Percentiles rank a stretch among this genome's conserved stretches.
Conservation (phyloP, 208 protist species). For the Vickermania spadyakhi region DNA sequence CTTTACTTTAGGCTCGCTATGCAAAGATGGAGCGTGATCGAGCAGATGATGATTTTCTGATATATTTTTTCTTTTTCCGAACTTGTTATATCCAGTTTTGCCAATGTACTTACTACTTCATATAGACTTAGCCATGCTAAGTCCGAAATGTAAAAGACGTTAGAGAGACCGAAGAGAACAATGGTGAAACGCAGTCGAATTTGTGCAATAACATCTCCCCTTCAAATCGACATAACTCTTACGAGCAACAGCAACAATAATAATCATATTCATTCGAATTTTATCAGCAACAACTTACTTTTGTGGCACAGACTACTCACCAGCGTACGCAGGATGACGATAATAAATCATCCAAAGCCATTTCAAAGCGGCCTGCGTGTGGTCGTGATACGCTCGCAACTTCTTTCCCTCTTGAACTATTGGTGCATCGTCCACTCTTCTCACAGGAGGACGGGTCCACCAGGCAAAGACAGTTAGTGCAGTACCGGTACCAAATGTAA, state of each 20-base stretch:
- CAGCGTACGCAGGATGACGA: slow-evolving; percentile 65
- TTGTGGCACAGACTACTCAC: background rate
- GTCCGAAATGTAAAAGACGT: no score
- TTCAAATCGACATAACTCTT: no score
- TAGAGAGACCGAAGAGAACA: no score
- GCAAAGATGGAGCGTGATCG: no score
- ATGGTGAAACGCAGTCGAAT: no score
- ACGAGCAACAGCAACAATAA: background rate
- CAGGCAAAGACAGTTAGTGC: slow-evolving; percentile 29
- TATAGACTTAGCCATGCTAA: background rate
- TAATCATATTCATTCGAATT: background rate
- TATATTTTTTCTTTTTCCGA: no score
- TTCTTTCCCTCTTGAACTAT: slow-evolving; percentile 42
- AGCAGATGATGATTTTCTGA: no score
- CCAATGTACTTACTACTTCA: background rate
- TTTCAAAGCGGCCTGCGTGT: slow-evolving; percentile 39
- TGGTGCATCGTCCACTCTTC: slow-evolving; percentile 44
- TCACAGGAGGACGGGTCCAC: slow-evolving; percentile 26
- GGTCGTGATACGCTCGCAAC: slow-evolving; percentile 49
- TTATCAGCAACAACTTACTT: background rate
- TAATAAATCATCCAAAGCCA: slow-evolving; percentile 85
- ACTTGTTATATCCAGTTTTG: no score
- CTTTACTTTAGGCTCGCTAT: no score
- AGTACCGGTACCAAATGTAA: slow-evolving; percentile 41
- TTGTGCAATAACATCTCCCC: no score